These are phyloP conservation scores for Sclerotinia minor DNA, from an alignment of 2,329 filamentous ascomycete genomes.

Conservation along the genomic window DNA sequence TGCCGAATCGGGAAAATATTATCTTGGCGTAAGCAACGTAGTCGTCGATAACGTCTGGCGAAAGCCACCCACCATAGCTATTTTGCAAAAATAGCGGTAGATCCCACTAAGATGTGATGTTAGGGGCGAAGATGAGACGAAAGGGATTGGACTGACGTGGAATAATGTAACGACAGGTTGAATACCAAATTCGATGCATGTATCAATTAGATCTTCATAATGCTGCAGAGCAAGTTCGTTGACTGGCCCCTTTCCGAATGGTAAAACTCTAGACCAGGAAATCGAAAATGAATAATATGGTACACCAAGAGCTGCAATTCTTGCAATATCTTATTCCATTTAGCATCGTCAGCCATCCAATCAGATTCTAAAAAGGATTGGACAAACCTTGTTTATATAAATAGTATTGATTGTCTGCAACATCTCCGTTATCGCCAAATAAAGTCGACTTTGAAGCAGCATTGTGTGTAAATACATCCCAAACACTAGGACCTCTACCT, in stretches of 20 bases:
- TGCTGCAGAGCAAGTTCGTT: slow-evolving; percentile 53
- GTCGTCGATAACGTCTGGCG: slow-evolving; percentile 50
- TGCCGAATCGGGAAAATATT: slow-evolving; percentile 51
- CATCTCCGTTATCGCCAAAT: slow-evolving; percentile 50
- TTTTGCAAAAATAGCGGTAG: slow-evolving; percentile 43
- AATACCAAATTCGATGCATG: slow-evolving; percentile 52
- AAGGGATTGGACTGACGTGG: slow-evolving; percentile 39
- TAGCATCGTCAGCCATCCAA: neutral
- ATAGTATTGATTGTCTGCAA: slow-evolving; percentile 45
- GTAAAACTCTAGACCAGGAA: slow-evolving; percentile 53
- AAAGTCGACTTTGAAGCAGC: slow-evolving; percentile 29
- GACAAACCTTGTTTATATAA: slow-evolving; percentile 54
- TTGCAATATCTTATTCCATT: slow-evolving; percentile 48
- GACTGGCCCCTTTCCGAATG: slow-evolving; percentile 52
- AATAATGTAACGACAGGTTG: slow-evolving; percentile 50
- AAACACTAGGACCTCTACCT: slow-evolving; percentile 47
- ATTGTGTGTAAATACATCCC: slow-evolving; percentile 44
- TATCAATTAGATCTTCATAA: slow-evolving; percentile 55
- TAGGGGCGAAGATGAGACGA: neutral
- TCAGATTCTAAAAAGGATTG: neutral
- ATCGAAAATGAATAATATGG: slow-evolving; percentile 55
- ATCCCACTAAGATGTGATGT: slow-evolving; percentile 34
- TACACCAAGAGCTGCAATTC: slow-evolving; percentile 53
- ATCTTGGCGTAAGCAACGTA: slow-evolving; percentile 55
- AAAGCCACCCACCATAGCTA: slow-evolving; percentile 47